Conservation (phyloP, 1,284 basidiomycete species). For the Phylloboletellus chloephorus region DNA sequence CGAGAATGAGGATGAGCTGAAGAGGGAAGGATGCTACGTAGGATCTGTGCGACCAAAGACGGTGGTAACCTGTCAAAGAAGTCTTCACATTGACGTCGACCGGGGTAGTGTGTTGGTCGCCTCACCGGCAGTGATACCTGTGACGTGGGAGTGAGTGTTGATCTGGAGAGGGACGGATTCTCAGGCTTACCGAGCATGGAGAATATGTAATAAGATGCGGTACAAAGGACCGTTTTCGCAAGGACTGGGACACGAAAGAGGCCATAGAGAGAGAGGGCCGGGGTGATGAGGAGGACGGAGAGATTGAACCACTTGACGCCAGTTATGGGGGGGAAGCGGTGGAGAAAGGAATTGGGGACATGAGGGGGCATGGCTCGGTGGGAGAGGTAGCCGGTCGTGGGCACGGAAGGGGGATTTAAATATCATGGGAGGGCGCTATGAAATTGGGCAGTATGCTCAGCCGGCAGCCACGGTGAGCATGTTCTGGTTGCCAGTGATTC, state of each 20-base stretch:
- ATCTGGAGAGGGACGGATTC: conserved; percentile 10
- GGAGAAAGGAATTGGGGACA: too few species aligned
- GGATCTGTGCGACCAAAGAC: conserved; percentile 86
- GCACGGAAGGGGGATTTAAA: too few species aligned
- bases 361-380: too few species aligned
- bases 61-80: conserved; percentile 67
- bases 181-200: conserved; percentile 56
- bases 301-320: conserved; percentile 65
- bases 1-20: conserved; percentile 69
- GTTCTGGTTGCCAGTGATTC: too few species aligned
- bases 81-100: conserved; percentile 1
- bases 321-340: conserved; percentile 45
- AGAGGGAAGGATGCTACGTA: conserved; percentile 78
- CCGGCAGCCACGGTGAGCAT: too few species aligned
- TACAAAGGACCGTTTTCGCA: conserved; percentile 54
- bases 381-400: too few species aligned
- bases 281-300: conserved; percentile 61
- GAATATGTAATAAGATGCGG: conserved; percentile 67
- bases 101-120: background rate
- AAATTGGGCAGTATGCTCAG: too few species aligned
- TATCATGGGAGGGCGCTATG: too few species aligned
- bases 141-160: conserved; percentile 14
- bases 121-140: conserved; percentile 58
- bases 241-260: conserved; percentile 43
- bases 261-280: conserved; percentile 64